Evolutionary conservation across 2,329 filamentous ascomycete species (phyloP), one percentile per base, ranked within the genome.

Genomic region (Zasmidium citrigriseum): DNA sequence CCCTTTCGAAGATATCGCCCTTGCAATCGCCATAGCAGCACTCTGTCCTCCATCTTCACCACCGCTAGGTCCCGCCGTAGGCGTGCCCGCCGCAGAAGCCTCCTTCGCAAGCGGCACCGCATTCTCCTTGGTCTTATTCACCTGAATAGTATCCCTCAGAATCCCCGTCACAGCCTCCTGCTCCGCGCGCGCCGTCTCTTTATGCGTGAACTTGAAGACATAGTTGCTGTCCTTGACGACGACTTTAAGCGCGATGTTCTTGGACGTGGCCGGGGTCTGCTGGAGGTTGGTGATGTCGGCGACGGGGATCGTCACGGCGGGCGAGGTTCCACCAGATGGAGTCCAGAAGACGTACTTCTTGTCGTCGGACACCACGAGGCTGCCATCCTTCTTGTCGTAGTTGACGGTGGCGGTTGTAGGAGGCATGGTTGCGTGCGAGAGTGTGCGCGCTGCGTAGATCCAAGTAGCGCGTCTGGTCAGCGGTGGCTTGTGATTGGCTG

Each of bases 351-450:
- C 85, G 38, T 83, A 86, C 70, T 84, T 85, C 69, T 86, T 82
- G 74, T 96, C 91, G 57, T 83, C 79, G 16, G 89, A 86, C 67
- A 98, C 81, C 23, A 86, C 85, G 69, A 99, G 79, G 60, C 85
- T 85, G 73, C 95, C 95, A 80, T 98, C 90, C 76, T 96, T 95
- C 81, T 98, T 99, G 79, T 97, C 98, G 83, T 95, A 98, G 58
- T 87, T 81, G 53, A 89, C 87, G 63, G 83, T 85, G 59, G 88
- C 90, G 67, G 80, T 83, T 62, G 65, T 65, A 54, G 65, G 64
- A 67, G 68, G 62, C 67, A 69, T 68, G 53, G 64, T 68, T 61
- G 61, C 44, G 11, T 4, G 34, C n/a, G 34, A 41, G 16, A 9
- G 34, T 41, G 34, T 41, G 12, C 12, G 4, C 14, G 34, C 34